These are phyloP conservation scores for Boletus smithii DNA, from an alignment of 1,284 basidiomycete genomes.

Conservation along the genomic window DNA sequence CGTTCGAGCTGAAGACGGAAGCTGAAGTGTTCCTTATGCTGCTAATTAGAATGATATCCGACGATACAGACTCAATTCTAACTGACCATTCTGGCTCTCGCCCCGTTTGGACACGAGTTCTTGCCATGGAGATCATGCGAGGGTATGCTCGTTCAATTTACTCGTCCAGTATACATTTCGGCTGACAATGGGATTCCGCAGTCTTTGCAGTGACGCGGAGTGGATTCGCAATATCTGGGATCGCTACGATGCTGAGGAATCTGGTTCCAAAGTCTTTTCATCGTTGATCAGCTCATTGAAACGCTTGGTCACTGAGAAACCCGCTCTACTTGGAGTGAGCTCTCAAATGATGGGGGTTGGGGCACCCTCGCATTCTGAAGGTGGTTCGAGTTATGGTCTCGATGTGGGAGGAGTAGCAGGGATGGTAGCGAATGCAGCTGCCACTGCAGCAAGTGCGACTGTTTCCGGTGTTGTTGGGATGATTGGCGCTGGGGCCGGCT, in stretches of 20 bases:
- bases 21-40: constrained; percentile 83
- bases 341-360: constrained; percentile 80
- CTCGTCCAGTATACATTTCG: neutral
- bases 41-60: constrained; percentile 74
- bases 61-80: constrained; percentile 49
- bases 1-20: constrained; percentile 73
- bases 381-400: constrained; percentile 43
- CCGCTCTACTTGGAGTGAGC: constrained; percentile 74
- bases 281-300: constrained; percentile 81
- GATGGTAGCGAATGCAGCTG: constrained; percentile 80
- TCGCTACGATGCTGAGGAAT: constrained; percentile 69
- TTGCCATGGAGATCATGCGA: constrained; percentile 89
- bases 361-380: constrained; percentile 42
- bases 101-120: constrained; percentile 83
- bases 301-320: constrained; percentile 83
- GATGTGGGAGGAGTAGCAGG: constrained; percentile 76
- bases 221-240: constrained; percentile 80
- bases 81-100: constrained; percentile 43
- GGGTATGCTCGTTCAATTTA: constrained; percentile 46
- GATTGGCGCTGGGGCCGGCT: constrained; percentile 61
- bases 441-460: constrained; percentile 77
- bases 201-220: constrained; percentile 80
- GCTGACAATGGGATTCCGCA: constrained; percentile 21
- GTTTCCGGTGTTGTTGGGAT: constrained; percentile 72
- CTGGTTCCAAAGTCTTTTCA: constrained; percentile 69